Evolutionary conservation across 306 rosid species (phyloP), one percentile per base, ranked within the genome.

Genomic region (Dalbergia cultrata): DNA sequence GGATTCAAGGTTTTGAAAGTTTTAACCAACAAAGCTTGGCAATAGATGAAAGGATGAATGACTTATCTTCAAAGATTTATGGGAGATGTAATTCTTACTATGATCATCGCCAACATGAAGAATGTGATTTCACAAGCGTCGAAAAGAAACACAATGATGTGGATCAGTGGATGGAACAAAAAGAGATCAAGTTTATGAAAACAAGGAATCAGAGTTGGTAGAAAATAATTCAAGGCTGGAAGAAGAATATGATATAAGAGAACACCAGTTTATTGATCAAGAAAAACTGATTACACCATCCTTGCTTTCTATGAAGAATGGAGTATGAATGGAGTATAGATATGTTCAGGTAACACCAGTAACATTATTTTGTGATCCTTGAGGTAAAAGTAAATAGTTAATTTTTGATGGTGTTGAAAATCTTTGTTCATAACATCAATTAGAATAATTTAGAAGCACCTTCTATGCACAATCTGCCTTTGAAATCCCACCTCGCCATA

Each of bases 1-100:
- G 93, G 70, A 91, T 93, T 50, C 22, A 87, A 86, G 95, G 97
- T 21, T 93, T 88, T 9, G 98, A 97, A 70, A 93, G 90, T 90
- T 84, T 90, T 56, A 75, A 53, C 78, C 74, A 17, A 13, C 79
- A 67, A 33, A 72, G 80, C 67, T 85, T 84, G 70, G 56, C 81
- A 13, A 31, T 14, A 18, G 77, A 83, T 18, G 83, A 75, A 80
- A 34, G 78, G 83, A 44, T 73, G 56, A 71, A 72, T 34, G 82
- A 44, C 58, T 62, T 71, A 0, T 35, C 80, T 72, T 64, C 56
- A 13, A 81, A 81, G 67, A 54, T 47, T 9, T 87, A 79, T 17
- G 82, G 79, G 16, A 85, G 90, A 59, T 62, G 80, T 70, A 80
- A 89, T 21, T 86, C 92, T 75, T 35, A 81, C 68, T 74, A 63